Evolutionary conservation across 2,329 filamentous ascomycete genomes (phyloP).

Genomic region (Cladobotryum mycophilum): DNA sequence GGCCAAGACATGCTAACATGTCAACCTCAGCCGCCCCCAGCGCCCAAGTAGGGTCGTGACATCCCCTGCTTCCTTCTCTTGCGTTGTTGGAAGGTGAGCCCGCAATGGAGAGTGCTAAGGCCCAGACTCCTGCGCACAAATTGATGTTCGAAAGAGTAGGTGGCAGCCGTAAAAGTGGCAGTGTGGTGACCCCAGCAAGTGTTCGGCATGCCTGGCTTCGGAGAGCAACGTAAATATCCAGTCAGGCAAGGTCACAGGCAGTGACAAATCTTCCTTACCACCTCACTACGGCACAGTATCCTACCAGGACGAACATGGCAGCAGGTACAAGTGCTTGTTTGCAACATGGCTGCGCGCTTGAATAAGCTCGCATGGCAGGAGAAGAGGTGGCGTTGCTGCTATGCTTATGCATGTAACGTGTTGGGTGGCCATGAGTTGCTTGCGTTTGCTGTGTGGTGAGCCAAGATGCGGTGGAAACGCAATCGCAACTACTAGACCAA

Average conservation of each 20-base stretch:
- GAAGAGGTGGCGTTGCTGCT: slow-evolving; percentile 1
- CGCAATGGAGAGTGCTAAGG: not conserved
- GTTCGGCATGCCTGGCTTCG: not conserved
- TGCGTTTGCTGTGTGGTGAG: no score
- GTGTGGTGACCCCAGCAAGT: not conserved
- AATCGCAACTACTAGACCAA: no score
- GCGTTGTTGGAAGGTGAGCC: not conserved
- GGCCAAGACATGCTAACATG: slow-evolving; percentile 9
- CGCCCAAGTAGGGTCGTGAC: slow-evolving; percentile 8
- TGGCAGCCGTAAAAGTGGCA: not conserved
- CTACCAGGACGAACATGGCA: not conserved
- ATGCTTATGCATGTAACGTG: slow-evolving; percentile 19
- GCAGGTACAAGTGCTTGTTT: not conserved
- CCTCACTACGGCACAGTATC: not conserved
- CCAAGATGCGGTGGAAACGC: not conserved
- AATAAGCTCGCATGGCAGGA: no score
- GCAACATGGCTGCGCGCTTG: not conserved
- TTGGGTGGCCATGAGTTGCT: slow-evolving; percentile 13
- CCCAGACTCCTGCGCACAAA: not conserved
- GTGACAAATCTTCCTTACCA: not conserved
- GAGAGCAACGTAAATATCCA: not conserved
- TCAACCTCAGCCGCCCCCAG: slow-evolving; percentile 7
- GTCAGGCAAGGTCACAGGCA: not conserved
- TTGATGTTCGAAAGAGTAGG: not conserved
- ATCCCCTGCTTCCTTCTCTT: not conserved